Conservation (phyloP, 2,329 filamentous ascomycete genomes). For the Diaporthe capsici region DNA sequence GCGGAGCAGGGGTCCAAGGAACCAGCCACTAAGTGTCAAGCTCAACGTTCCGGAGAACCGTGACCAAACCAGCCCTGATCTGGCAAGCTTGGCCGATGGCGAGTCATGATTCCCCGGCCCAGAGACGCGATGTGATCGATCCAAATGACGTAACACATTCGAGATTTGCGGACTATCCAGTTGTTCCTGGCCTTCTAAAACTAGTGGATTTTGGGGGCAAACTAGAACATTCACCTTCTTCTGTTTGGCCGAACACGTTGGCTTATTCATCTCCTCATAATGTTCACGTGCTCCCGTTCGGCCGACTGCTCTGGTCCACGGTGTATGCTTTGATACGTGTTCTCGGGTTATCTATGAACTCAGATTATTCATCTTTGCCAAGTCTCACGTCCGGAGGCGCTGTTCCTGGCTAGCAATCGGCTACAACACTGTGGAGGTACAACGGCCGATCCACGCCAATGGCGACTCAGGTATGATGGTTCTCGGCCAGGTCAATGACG, state of each 20-base stretch:
- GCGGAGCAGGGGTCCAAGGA: background rate
- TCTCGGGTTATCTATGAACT: background rate
- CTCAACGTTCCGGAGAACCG: background rate
- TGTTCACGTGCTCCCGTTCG: background rate
- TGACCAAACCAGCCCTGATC: background rate
- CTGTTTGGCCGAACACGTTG: background rate
- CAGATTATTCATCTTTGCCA: slow-evolving; percentile 16
- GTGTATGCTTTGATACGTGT: background rate
- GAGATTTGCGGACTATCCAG: slow-evolving; percentile 10
- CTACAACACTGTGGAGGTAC: background rate
- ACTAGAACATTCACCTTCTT: background rate
- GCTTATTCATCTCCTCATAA: slow-evolving; percentile 15
- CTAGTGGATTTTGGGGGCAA: background rate
- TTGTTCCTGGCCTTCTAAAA: background rate
- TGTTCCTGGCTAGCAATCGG: slow-evolving; percentile 13
- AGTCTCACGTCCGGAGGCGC: background rate
- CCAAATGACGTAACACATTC: slow-evolving; percentile 6
- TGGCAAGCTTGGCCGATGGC: background rate
- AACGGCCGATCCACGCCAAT: slow-evolving; percentile 7
- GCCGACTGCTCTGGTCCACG: background rate
- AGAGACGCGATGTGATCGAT: background rate
- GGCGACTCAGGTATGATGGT: background rate
- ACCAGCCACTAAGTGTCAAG: background rate
- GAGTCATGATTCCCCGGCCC: slow-evolving; percentile 1
- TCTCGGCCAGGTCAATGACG: slow-evolving; percentile 1